A percentile compares a stretch with the other conserved stretches of the same genome.
phyloP scores from a whole-genome alignment of 352 stramenopile species.

The Phytophthora foliorum region DNA sequence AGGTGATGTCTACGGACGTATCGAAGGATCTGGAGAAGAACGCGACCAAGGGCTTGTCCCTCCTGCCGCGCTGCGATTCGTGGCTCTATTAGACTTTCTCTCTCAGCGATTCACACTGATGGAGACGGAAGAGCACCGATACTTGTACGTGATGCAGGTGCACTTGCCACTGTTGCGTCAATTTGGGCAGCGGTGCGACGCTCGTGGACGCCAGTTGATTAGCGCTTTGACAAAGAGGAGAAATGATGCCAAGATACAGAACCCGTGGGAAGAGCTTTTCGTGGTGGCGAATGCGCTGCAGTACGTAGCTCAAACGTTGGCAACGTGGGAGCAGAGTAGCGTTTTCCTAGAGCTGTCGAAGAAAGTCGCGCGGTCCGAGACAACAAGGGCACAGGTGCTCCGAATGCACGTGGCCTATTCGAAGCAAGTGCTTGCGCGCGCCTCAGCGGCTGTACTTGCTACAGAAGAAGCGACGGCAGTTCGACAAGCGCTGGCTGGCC shows the following conservation, averaged over 20 bases:
- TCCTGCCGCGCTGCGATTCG: slow-evolving; percentile 46
- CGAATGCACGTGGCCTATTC: slow-evolving; percentile 74
- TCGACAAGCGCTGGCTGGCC: slow-evolving; percentile 70
- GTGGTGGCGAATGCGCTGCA: slow-evolving; percentile 61
- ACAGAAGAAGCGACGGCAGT: slow-evolving; percentile 79
- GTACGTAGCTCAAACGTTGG: slow-evolving; percentile 49
- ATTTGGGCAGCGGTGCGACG: slow-evolving; percentile 45
- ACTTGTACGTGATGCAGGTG: slow-evolving; percentile 85
- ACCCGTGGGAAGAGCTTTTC: slow-evolving; percentile 49
- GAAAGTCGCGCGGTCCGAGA: slow-evolving; percentile 65
- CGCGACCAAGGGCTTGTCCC: slow-evolving; percentile 33
- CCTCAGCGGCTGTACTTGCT: slow-evolving; percentile 63
- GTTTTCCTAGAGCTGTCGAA: slow-evolving; percentile 76
- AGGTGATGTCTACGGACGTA: background rate
- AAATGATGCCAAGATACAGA: background rate
- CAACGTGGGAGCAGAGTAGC: slow-evolving; percentile 70
- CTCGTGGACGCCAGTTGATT: slow-evolving; percentile 29
- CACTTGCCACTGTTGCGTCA: slow-evolving; percentile 58
- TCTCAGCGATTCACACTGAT: slow-evolving; percentile 73
- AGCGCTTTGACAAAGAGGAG: slow-evolving; percentile 22
- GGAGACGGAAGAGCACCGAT: slow-evolving; percentile 69
- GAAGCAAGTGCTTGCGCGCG: slow-evolving; percentile 55
- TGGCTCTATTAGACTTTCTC: slow-evolving; percentile 71
- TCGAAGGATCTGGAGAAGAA: background rate
- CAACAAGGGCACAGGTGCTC: slow-evolving; percentile 62